Conservation (phyloP, 345 rosid species). For the Eucalyptus virginea region DNA sequence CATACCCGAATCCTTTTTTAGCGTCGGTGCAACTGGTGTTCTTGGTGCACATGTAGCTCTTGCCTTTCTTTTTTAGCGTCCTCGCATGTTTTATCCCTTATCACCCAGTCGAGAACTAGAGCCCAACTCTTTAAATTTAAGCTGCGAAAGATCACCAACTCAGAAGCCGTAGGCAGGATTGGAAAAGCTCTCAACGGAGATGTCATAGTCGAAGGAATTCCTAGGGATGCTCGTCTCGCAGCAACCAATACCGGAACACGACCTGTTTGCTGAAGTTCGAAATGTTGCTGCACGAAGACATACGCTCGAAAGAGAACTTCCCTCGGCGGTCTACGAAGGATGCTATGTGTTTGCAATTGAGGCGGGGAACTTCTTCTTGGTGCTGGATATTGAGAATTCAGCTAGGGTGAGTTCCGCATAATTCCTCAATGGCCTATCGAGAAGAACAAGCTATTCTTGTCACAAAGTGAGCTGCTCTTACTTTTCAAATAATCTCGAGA, state of each 20-base stretch:
- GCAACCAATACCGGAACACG: background rate
- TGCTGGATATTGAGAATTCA: background rate
- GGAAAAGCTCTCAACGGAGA: background rate
- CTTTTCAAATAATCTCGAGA: background rate
- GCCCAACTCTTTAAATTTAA: too few species aligned
- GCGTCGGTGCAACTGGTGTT: background rate
- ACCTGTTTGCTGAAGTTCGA: background rate
- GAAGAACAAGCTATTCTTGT: background rate
- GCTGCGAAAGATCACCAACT: background rate
- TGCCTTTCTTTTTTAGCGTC: background rate
- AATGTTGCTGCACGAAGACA: constrained; percentile 5
- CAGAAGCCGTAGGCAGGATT: background rate
- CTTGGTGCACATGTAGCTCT: background rate
- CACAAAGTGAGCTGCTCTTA: background rate
- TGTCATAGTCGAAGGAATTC: background rate
- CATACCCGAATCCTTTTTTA: background rate
- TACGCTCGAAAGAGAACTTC: constrained; percentile 13
- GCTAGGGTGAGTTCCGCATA: background rate
- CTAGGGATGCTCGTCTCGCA: constrained; percentile 1
- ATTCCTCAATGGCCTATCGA: background rate
- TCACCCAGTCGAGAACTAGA: too few species aligned
- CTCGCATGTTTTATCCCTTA: background rate
- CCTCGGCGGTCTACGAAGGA: background rate
- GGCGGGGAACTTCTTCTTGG: background rate
- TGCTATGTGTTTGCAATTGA: background rate